Percentiles rank a stretch among this genome's conserved stretches.
Conservation (phyloP, 2,329 filamentous ascomycete genomes). For the Calycina herbarum region DNA sequence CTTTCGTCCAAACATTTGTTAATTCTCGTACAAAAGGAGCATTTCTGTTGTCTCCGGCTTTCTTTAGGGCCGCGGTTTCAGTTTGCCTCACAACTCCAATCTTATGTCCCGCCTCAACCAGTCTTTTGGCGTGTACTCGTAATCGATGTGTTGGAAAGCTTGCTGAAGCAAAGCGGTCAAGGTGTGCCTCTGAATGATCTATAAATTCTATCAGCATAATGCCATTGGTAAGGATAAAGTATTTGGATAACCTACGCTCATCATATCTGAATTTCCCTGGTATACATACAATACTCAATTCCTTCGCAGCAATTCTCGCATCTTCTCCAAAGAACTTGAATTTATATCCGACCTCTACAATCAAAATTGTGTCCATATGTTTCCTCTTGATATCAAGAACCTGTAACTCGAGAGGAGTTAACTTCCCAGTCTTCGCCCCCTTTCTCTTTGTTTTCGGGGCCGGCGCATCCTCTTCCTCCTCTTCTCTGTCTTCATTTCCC, state of each 20-base stretch:
- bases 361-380: constrained; percentile 83
- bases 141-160: constrained; percentile 92
- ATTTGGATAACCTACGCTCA: constrained; percentile 59
- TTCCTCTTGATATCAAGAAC: constrained; percentile 92
- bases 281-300: constrained; percentile 93
- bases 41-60: constrained; percentile 91
- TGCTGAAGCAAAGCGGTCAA: constrained; percentile 89
- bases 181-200: constrained; percentile 87
- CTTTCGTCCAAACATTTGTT: constrained; percentile 96
- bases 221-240: constrained; percentile 14
- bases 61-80: constrained; percentile 94
- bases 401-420: constrained; percentile 93
- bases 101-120: constrained; percentile 91
- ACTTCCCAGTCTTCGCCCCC: constrained; percentile 68
- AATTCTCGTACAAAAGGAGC: constrained; percentile 88
- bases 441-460: constrained; percentile 64
- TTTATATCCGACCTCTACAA: constrained; percentile 97
- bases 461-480: constrained; percentile 53
- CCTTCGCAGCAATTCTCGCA: constrained; percentile 83
- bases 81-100: constrained; percentile 93
- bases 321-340: constrained; percentile 97
- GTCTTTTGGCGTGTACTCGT: constrained; percentile 88
- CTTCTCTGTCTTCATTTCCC: constrained; percentile 56
- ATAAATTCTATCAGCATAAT: constrained; percentile 19
- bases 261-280: constrained; percentile 94